Base-by-base conservation (phyloP, 257 asterid species). In the Solanum microdontum region DNA sequence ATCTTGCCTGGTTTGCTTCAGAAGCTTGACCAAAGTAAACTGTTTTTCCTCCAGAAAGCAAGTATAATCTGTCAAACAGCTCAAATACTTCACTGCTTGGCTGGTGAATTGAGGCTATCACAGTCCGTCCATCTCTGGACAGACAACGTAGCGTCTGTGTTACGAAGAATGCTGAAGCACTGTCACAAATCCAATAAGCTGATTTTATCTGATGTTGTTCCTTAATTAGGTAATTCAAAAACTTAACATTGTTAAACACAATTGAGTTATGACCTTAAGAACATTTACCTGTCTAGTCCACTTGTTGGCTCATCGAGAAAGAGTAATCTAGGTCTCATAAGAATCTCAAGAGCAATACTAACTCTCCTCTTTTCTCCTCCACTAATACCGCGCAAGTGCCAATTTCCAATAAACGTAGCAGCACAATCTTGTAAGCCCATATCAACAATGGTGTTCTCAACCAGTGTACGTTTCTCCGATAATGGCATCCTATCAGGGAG, bases 41-140 rank as follows among this genome's bases (percentile, higher is more conserved):
- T 5, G 97, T 92, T 91, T 95, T 95, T 51, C 99, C 98, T 17
- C 98, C 92, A n/a, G 99, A 97, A 33, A 97, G 98, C 86, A 97
- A 87, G 90, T 94, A 97, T 58, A 97, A 82, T 43, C 98, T 86
- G 87, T 97, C 98, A 85, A 97, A 97, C 70, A 94, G 95, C 95
- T 95, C 99, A 77, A 97, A 97, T 9, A 97, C 98, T 88, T 97
- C 99, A 88, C 98, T 94, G 91, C 98, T 97, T 3, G 99, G 99
- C 92, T 97, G 98, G 88, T 97, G 99, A 85, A 97, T 95, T 10
- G 98, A 94, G 26, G 99, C 98, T 62, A 97, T 94, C 14, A 97
- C 98, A 1, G 99, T 97, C n/a, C 97, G 89, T 33, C 98, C 99
- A 55, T 95, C 99, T 90, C 97, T 92, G 2, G 99, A 97, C 74